Base-by-base conservation (phyloP, 2,329 filamentous ascomycete genomes). In the Phyllosticta citriasiana region DNA sequence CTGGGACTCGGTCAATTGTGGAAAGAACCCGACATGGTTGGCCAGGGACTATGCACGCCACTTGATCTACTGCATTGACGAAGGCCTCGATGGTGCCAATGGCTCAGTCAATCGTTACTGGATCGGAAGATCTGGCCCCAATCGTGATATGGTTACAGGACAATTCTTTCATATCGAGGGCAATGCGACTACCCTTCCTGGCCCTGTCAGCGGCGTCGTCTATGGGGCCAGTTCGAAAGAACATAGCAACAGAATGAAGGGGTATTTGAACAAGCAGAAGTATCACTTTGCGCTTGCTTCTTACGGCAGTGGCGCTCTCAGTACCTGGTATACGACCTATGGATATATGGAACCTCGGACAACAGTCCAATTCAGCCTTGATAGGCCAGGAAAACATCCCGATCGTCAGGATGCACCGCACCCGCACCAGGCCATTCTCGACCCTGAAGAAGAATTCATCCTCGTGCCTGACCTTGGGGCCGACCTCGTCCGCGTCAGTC, bases 401-500 rank as follows among this genome's bases (percentile, higher is more conserved):
- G 65, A 68, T 4, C 80, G 82, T 57, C 84, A 88, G 71, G 76
- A 82, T 52, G 76, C 78, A 6, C 76, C 85, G 2, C 84, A 87
- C 68, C 85, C 85, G 19, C 86, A 89, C 71, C 75, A 87, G 68
- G 80, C 82, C n/a, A 70, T 87, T 57, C 69, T 86, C 35, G 87
- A 89, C 69, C 87, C 86, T 6, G 86, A 83, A 2, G 82, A 80
- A 5, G 67, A 77, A n/a, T 89, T 82, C 70, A 67, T 88, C 27
- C 67, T 88, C 8, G 79, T 84, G 8, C 85, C 86, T 1, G 87
- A 89, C 66, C 78, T 91, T 4, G 84, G 87, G 51, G 78, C 81
- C 0, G 87, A 89, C 66, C 67, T 83, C 6, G 71, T 89, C 55
- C 84, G 82, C 64, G 73, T 83, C 76, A 89, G 82, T 70, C 68